Evolutionary conservation across 441 rosid genomes (phyloP).

Genomic region (Populus tomentosa): DNA sequence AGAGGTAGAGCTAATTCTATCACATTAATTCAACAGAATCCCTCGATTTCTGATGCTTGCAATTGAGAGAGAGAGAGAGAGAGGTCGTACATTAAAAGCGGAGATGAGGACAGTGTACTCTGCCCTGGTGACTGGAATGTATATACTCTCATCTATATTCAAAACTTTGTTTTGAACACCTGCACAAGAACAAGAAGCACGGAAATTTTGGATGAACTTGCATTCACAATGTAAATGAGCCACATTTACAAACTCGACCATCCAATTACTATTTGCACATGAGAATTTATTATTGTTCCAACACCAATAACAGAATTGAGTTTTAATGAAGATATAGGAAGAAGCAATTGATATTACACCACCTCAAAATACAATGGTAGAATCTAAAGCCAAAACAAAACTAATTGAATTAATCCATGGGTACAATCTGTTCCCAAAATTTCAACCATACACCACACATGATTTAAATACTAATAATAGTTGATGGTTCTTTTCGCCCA

Average conservation of each 20-base stretch:
- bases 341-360: not conserved
- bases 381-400: not conserved
- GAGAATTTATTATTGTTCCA: not conserved
- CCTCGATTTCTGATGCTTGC: not conserved
- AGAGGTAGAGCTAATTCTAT: not conserved
- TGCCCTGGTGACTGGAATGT: conserved; percentile 77
- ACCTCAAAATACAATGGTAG: not conserved
- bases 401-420: not conserved
- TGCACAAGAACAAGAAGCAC: conserved; percentile 21
- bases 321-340: not conserved
- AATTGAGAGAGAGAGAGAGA: not conserved
- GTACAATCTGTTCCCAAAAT: not conserved
- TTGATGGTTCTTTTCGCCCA: not conserved
- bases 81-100: conserved; percentile 61
- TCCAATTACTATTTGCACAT: not conserved
- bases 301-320: not conserved
- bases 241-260: not conserved
- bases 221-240: not conserved
- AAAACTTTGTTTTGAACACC: conserved; percentile 85
- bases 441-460: not conserved
- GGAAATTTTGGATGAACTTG: conserved; percentile 1
- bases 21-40: not conserved
- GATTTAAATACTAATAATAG: not conserved
- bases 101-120: conserved; percentile 74
- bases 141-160: conserved; percentile 75